Evolutionary conservation across 1,284 basidiomycete genomes (phyloP), one percentile per base, ranked within the genome.

Genomic region (Ustilago bromivora): DNA sequence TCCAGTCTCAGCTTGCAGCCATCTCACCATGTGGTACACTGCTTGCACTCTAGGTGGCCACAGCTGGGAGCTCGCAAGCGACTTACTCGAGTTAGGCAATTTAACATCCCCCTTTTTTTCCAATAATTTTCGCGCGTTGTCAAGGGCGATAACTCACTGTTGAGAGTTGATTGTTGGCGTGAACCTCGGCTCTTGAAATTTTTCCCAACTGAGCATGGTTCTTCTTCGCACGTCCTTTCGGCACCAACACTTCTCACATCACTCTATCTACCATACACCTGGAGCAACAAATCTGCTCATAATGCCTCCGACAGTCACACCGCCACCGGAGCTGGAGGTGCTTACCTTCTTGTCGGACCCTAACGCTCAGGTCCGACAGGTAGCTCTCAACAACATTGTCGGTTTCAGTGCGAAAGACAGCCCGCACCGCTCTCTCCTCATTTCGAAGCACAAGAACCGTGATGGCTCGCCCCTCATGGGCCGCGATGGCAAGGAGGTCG

Each of bases 321-420:
- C 71, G 12, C 66, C 77, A 6, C 72, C 79, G 19, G 72, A 79
- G 59, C 71, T 86, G 41, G 87, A 97, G 91, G 90, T 98, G 31
- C 88, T 95, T 35, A 91, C 91, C 38, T 98, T 98, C 84, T 87
- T 98, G 54, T 91, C 92, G 80, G 94, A 96, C 81, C 90, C 89
- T 67, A 97, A 96, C 82, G 93, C 93, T 0, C 91, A 94, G 84
- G 95, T 93, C 31, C 90, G 96, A 49, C 92, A 94, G 84, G 90
- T 96, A 57, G 94, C 96, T 0, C 89, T 98, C 12, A 89, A 91
- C 59, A 94, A 94, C 88, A 89, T 97, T 17, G 87, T 96, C 15
- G 82, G 82, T 23, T 85, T 80, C 66, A 81, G 80, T 47, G 78
- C 74, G 23, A 76, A 81, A 56, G 66, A 61, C n/a, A 73, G 71